Evolutionary conservation across 2,329 filamentous ascomycete species (phyloP), one percentile per base, ranked within the genome.

Genomic region (Fusarium sp.): DNA sequence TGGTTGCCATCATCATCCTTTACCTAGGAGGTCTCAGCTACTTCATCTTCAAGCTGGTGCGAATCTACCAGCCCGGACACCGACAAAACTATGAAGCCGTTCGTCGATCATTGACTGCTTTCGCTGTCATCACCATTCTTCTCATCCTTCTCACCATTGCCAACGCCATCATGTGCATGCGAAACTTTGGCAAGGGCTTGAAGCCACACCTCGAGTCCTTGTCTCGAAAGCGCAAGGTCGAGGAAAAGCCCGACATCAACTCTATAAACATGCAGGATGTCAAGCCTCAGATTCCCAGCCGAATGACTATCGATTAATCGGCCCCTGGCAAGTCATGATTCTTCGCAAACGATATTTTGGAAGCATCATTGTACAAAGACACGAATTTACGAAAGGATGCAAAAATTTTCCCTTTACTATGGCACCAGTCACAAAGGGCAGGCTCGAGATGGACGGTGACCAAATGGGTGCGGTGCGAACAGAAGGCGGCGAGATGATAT

Each of bases 41-140:
- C 84, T 99, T 99, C 84, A 88, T 97, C 77, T 99, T 98, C 88
- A 99, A 99, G 86, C 89, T 99, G 56, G 92, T 96, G 63, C 93
- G 96, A 78, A 99, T 99, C 89, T 99, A 97, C 81, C 89, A 92
- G 72, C 83, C 88, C 13, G 79, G 78, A 42, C 87, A 89, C 72
- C 78, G 77, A 52, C 56, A 78, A 2, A 85, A 89, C 69, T 99
- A 98, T 82, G 78, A 85, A 52, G 91, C 95, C 7, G 95, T 96
- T 37, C 89, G 91, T 66, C 92, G 92, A 76, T 95, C 92, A 18
- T 85, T 99, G 76, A 98, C 95, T 8, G 93, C 94, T 63, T 99
- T 99, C 76, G 95, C 96, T 52, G 90, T 97, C 68, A 91, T 99
- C 75, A 98, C 96, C 39, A 93, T 99, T 62, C 81, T 97, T 28